These are phyloP conservation scores for Leucocoprinus leucothites DNA, from an alignment of 768 basidiomycete species.

Conservation along the genomic window DNA sequence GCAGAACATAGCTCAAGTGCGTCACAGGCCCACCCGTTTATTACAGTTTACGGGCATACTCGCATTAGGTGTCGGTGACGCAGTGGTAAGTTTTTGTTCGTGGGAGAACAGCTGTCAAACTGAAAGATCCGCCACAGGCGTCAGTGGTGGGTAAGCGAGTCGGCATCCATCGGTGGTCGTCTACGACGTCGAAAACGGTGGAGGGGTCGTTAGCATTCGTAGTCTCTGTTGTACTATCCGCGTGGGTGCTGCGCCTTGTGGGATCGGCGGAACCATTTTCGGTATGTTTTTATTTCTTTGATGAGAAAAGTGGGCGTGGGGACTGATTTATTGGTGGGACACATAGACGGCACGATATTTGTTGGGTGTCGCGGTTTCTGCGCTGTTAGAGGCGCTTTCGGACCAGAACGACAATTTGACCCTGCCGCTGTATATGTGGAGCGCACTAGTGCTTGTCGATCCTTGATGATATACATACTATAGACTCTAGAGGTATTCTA, in stretches of 20 bases:
- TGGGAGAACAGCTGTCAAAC: background rate
- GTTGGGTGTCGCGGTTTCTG: constrained; percentile 57
- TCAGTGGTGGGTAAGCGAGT: constrained; percentile 88
- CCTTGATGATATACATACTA: constrained; percentile 13
- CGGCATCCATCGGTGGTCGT: constrained; percentile 82
- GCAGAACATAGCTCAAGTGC: background rate
- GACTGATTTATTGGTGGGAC: background rate
- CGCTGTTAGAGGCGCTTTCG: constrained; percentile 84
- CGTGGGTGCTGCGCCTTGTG: constrained; percentile 65
- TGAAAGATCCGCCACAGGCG: constrained; percentile 48
- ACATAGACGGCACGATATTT: constrained; percentile 65
- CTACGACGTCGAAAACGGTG: constrained; percentile 80
- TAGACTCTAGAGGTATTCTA: background rate
- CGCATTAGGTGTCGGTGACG: constrained; percentile 90
- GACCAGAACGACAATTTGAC: constrained; percentile 98
- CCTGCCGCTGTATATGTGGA: constrained; percentile 95
- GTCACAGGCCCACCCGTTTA: constrained; percentile 37
- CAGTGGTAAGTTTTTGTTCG: constrained; percentile 55
- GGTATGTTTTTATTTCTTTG: constrained; percentile 45
- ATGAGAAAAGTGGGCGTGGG: background rate
- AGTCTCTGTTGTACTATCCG: constrained; percentile 62
- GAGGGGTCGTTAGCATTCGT: constrained; percentile 89
- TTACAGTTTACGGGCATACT: constrained; percentile 82
- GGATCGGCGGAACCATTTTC: constrained; percentile 75
- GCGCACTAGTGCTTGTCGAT: constrained; percentile 65